phyloP scores from a whole-genome alignment of 2,329 filamentous ascomycete genomes.

The Phyllosticta citriasiana region DNA sequence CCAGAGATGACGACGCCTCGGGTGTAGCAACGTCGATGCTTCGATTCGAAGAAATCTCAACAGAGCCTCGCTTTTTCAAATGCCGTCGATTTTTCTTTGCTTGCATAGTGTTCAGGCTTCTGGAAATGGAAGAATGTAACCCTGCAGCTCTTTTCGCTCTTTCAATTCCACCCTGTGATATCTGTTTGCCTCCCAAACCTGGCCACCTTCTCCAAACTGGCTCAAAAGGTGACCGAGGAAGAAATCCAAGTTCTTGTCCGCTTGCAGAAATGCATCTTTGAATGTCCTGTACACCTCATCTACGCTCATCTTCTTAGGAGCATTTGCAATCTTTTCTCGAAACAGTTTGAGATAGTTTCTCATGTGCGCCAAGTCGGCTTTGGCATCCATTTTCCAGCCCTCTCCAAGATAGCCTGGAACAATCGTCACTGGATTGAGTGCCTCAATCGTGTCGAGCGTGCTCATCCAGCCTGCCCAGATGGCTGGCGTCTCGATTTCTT shows the following conservation, averaged over 20 bases:
- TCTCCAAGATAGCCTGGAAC: constrained; percentile 21
- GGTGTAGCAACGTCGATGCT: no score
- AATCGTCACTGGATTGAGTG: constrained; percentile 19
- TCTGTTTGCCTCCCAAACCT: constrained; percentile 24
- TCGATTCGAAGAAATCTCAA: background rate
- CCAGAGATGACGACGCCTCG: no score
- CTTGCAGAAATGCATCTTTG: constrained; percentile 20
- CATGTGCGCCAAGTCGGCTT: constrained; percentile 21
- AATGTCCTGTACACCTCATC: constrained; percentile 23
- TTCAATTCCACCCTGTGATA: constrained; percentile 15
- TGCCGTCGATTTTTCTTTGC: background rate
- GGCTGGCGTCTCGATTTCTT: constrained; percentile 21
- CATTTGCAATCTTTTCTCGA: constrained; percentile 19
- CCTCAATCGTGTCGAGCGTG: constrained; percentile 17
- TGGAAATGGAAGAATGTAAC: constrained; percentile 10
- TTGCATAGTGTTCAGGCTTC: constrained; percentile 15
- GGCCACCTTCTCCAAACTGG: constrained; percentile 23
- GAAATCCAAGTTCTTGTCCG: constrained; percentile 24
- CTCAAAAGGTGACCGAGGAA: constrained; percentile 25
- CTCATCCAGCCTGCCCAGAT: constrained; percentile 18
- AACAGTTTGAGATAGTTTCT: constrained; percentile 22
- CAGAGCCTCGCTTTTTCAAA: background rate
- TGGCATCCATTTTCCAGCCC: constrained; percentile 20
- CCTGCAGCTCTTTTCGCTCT: constrained; percentile 11
- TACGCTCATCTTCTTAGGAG: constrained; percentile 17